Base-by-base conservation (phyloP, 768 basidiomycete genomes). In the Sarcodon aspratus region DNA sequence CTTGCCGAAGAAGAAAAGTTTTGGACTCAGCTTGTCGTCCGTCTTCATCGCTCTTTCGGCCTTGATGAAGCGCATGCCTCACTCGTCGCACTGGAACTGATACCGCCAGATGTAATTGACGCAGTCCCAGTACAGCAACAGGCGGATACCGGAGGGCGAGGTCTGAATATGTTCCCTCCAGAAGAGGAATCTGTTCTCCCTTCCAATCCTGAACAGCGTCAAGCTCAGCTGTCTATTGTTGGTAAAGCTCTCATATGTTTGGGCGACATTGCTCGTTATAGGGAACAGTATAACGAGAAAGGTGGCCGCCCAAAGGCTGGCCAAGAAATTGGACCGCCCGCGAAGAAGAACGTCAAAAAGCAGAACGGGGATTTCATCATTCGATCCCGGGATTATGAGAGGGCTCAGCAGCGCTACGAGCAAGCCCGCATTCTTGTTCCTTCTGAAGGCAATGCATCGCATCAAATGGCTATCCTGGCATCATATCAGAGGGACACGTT, bases 261-360 rank as follows among this genome's bases (percentile, higher is more conserved):
- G 8, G 96, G 96, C 9, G 96, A 99, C 59, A 82, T 99, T 44
- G 88, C 92, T 51, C 76, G 96, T 37, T 99, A 99, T 66, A 75
- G 84, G 50, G 94, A 98, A 57, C 79, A 85, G 37, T 96, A 95
- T 58, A 86, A 81, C 57, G 89, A 91, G 53, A 65, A 72, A 45
- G 74, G 77, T 31, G 74, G 82, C 18, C 72, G 82, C 47, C 72
- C 81, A 13, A 76, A 71, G 55, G 82, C 78, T 0, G 82, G 83
- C 13, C 80, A 82, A 36, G 82, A 87, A 54, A 80, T 82, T 36
- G 70, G 71, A 1, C 59, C 65, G n/a, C 58, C 62, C 37, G 61
- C 59, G 40, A 52, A 46, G 6, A 57, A 59, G 56, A 21, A 67
- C 68, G 52, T 74, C 66, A 47, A 52, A 33, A 52, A 53, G 10